Evolutionary conservation across 23 red algal genomes (phyloP).

Genomic region (Gracilariopsis chorda): DNA sequence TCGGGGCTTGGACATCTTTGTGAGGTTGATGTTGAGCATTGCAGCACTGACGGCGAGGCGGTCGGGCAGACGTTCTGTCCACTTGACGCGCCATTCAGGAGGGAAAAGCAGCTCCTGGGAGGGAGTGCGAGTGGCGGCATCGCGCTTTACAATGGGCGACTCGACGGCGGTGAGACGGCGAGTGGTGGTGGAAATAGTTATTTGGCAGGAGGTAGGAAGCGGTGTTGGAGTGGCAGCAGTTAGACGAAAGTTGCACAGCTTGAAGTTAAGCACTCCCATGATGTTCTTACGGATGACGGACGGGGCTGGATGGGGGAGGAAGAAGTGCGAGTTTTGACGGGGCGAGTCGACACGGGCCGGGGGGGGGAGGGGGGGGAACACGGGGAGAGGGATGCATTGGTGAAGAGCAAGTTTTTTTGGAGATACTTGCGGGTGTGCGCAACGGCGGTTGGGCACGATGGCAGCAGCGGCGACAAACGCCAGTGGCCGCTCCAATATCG

Average conservation of each 20-base stretch:
- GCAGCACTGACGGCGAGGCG: constrained; percentile 28
- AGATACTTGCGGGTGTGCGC: too few relatives aligned
- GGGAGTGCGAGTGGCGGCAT: background rate
- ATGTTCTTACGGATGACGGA: background rate
- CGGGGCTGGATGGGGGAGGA: background rate
- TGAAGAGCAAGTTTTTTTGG: too few relatives aligned
- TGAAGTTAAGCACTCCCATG: constrained; percentile 48
- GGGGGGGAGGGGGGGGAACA: background rate
- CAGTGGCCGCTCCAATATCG: too few relatives aligned
- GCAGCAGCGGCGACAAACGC: too few relatives aligned
- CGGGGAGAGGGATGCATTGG: background rate
- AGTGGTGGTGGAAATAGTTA: constrained; percentile 1
- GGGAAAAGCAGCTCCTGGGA: constrained; percentile 34
- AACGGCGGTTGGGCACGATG: too few relatives aligned
- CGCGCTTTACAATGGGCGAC: background rate
- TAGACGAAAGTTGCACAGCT: constrained; percentile 26
- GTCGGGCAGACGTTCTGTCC: constrained; percentile 46
- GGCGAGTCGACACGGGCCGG: background rate
- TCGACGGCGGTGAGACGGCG: background rate
- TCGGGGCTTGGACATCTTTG: background rate
- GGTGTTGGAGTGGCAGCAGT: constrained; percentile 2
- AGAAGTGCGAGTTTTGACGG: background rate
- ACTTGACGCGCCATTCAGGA: constrained; percentile 7
- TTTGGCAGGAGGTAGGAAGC: background rate
- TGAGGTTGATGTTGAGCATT: background rate